Evolutionary conservation across 2,329 filamentous ascomycete species (phyloP).

Genomic region (Calonectria hawksworthii): DNA sequence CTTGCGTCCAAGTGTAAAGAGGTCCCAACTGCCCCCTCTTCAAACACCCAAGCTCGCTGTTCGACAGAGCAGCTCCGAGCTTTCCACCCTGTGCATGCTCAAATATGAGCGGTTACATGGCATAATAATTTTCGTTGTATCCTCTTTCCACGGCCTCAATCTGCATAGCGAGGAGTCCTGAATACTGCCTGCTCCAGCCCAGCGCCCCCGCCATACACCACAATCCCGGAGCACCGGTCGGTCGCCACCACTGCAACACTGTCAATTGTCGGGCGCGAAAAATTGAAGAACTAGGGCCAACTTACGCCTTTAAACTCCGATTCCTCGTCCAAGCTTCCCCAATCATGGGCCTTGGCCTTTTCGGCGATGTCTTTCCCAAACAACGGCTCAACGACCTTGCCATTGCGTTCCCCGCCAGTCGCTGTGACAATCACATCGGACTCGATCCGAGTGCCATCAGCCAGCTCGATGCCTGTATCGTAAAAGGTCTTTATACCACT

Average conservation of each 20-base stretch:
- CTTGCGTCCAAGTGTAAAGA: no score
- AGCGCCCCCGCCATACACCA: background rate
- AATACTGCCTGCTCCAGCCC: background rate
- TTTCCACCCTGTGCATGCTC: background rate
- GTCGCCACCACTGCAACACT: background rate
- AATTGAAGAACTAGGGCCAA: background rate
- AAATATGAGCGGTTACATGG: background rate
- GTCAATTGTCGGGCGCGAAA: background rate
- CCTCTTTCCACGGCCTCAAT: background rate
- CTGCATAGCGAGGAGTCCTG: background rate
- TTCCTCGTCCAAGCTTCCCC: background rate
- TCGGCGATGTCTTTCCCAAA: background rate
- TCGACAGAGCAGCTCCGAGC: background rate
- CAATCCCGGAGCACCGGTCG: background rate
- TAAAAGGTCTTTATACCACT: background rate
- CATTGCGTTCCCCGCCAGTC: background rate
- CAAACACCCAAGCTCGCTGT: background rate
- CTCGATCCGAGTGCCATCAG: background rate
- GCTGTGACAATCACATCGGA: background rate
- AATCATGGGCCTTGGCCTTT: background rate
- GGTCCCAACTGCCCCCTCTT: no score
- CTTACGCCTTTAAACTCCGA: background rate
- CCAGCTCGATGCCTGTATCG: background rate
- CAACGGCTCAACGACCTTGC: background rate
- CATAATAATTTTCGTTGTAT: background rate